Evolutionary conservation across 306 rosid species (phyloP).

Genomic region (Lagenaria siceraria): DNA sequence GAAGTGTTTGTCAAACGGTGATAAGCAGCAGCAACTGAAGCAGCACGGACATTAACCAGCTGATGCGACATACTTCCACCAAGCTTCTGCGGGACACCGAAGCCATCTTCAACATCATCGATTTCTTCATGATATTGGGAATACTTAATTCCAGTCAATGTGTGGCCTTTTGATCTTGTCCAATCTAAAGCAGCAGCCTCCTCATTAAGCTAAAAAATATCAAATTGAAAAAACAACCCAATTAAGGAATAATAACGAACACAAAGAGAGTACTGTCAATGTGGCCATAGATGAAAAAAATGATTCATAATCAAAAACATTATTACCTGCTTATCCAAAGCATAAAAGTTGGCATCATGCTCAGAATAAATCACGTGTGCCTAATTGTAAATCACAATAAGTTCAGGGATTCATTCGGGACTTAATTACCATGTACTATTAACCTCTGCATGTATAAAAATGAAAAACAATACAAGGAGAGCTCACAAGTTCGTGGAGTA

Average conservation of each 20-base stretch:
- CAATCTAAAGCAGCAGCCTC: slow-evolving; percentile 89
- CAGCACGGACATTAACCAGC: slow-evolving; percentile 45
- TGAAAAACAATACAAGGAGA: neutral
- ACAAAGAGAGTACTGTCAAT: neutral
- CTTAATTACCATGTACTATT: neutral
- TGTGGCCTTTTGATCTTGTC: slow-evolving; percentile 73
- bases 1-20: slow-evolving; percentile 35
- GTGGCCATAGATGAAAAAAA: neutral
- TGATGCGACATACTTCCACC: slow-evolving; percentile 51
- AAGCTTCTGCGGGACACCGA: slow-evolving; percentile 48
- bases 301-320: neutral
- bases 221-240: slow-evolving; percentile 6
- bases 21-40: slow-evolving; percentile 78
- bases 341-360: slow-evolving; percentile 76
- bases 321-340: slow-evolving; percentile 73
- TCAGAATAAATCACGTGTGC: slow-evolving; percentile 82
- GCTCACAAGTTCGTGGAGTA: slow-evolving; percentile 93
- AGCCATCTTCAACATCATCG: slow-evolving; percentile 18
- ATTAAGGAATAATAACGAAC: slow-evolving; percentile 3
- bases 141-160: slow-evolving; percentile 43
- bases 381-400: slow-evolving; percentile 21
- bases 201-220: slow-evolving; percentile 50
- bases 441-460: neutral
- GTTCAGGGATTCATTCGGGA: slow-evolving; percentile 5
- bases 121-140: slow-evolving; percentile 36